A percentile compares a stretch with the other conserved stretches of the same genome.
phyloP scores from a whole-genome alignment of 2,329 filamentous ascomycete species.

The Penicillium decumbens region DNA sequence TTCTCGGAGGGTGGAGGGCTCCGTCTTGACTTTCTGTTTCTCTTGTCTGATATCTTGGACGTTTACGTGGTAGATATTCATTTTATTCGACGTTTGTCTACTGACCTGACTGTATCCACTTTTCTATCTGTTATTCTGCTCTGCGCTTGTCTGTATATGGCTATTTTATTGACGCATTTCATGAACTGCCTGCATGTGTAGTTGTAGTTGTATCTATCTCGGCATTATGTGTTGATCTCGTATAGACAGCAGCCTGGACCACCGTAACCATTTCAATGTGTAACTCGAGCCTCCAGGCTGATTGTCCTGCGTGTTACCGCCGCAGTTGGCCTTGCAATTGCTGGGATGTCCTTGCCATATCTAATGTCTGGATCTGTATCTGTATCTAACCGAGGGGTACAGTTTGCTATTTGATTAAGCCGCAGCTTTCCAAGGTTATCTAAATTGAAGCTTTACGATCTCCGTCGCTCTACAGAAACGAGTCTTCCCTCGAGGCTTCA shows the following conservation, averaged over 20 bases:
- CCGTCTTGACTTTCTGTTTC: constrained; percentile 13
- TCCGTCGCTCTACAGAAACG: too few relatives aligned
- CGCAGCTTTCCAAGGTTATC: background rate
- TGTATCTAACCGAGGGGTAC: background rate
- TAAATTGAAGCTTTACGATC: too few relatives aligned
- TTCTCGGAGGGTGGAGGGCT: background rate
- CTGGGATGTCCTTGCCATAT: background rate
- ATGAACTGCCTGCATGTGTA: constrained; percentile 7
- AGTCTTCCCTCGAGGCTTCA: too few relatives aligned
- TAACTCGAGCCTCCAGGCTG: background rate
- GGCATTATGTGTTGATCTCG: background rate
- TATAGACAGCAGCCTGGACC: background rate
- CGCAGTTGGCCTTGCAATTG: background rate
- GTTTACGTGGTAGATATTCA: constrained; percentile 27
- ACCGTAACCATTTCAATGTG: background rate
- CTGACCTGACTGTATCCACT: constrained; percentile 23
- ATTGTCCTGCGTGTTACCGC: background rate
- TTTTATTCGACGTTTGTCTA: constrained; percentile 31
- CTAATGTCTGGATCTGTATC: background rate
- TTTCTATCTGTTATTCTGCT: constrained; percentile 19
- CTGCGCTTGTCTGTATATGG: constrained; percentile 23
- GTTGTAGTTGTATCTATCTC: background rate
- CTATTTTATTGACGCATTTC: constrained; percentile 22
- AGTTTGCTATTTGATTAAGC: too few relatives aligned
- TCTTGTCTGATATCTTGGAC: constrained; percentile 25